Conservation (phyloP, 1,284 basidiomycete species). For the Cutaneotrichosporon sp. region DNA sequence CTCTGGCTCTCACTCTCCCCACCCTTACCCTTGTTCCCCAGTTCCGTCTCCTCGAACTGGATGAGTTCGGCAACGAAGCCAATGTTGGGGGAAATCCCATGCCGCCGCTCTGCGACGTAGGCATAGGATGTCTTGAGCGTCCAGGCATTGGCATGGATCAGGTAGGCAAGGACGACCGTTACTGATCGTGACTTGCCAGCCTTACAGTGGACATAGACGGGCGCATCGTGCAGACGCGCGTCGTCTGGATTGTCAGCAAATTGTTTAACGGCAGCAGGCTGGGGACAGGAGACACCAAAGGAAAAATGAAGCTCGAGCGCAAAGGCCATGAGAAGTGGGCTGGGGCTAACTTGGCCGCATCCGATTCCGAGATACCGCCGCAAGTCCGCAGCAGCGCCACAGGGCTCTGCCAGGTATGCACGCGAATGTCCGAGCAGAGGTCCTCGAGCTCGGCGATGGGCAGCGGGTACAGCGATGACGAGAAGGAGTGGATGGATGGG, state of each 20-base stretch:
- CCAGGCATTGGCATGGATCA: slow-evolving; percentile 97
- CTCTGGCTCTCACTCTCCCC: not conserved
- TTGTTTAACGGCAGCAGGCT: not conserved
- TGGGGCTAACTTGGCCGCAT: not conserved
- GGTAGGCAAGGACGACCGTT: slow-evolving; percentile 95
- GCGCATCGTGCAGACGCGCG: slow-evolving; percentile 79
- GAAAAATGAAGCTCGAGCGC: not conserved
- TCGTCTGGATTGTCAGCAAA: slow-evolving; percentile 64
- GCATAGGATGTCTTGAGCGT: slow-evolving; percentile 84
- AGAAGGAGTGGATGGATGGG: not conserved
- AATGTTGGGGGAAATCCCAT: slow-evolving; percentile 95
- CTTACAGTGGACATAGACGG: slow-evolving; percentile 95
- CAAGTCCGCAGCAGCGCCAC: too few relatives aligned
- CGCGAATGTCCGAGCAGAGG: not conserved
- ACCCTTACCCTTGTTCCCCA: slow-evolving; percentile 56
- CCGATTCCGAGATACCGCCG: too few relatives aligned
- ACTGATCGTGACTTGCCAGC: slow-evolving; percentile 94
- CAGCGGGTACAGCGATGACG: not conserved
- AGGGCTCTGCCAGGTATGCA: too few relatives aligned
- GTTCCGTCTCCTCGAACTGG: slow-evolving; percentile 88
- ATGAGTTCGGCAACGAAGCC: slow-evolving; percentile 97
- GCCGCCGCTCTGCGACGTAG: slow-evolving; percentile 85
- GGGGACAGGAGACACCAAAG: not conserved
- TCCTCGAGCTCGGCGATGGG: not conserved
- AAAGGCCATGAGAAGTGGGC: not conserved